A percentile compares a stretch with the other conserved stretches of the same genome.
Evolutionary conservation across 73 alveolate genomes (phyloP).

Genomic region (Urostyla sp.): DNA sequence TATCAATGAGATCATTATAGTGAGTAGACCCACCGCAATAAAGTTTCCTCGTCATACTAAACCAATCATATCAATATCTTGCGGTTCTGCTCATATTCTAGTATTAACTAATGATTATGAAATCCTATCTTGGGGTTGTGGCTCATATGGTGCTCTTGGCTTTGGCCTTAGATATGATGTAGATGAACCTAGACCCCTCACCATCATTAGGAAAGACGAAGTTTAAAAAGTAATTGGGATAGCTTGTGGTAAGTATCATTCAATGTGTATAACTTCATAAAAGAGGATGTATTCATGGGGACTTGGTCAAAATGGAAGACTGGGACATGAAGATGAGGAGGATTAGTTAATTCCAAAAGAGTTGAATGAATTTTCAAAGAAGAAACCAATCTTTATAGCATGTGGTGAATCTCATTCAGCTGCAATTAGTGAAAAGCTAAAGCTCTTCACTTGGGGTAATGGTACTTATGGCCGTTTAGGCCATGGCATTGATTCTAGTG

Average conservation of each 20-base stretch:
- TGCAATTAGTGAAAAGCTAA: constrained; percentile 77
- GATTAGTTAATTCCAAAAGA: constrained; percentile 75
- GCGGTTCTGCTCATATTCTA: constrained; percentile 86
- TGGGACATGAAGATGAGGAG: constrained; percentile 85
- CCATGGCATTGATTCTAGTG: constrained; percentile 77
- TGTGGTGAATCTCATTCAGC: constrained; percentile 89
- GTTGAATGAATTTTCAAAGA: constrained; percentile 71
- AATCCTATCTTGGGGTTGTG: constrained; percentile 82
- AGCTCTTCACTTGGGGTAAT: constrained; percentile 86
- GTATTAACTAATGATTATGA: constrained; percentile 74
- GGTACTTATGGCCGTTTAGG: constrained; percentile 87
- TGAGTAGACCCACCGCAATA: constrained; percentile 29
- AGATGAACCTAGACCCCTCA: constrained; percentile 28
- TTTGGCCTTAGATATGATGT: constrained; percentile 51
- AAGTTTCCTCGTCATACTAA: constrained; percentile 51
- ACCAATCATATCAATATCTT: constrained; percentile 74
- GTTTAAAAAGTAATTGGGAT: constrained; percentile 70
- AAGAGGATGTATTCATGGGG: constrained; percentile 84
- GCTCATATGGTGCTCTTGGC: constrained; percentile 62
- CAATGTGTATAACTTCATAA: constrained; percentile 78
- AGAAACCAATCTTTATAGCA: constrained; percentile 75
- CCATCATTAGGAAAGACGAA: constrained; percentile 8
- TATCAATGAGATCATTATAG: background rate
- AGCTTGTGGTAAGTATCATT: constrained; percentile 87
- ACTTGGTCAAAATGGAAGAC: constrained; percentile 81